Evolutionary conservation across 106 monocot species (phyloP), one percentile per base, ranked within the genome.

Genomic region (Apostasia ramifera): DNA sequence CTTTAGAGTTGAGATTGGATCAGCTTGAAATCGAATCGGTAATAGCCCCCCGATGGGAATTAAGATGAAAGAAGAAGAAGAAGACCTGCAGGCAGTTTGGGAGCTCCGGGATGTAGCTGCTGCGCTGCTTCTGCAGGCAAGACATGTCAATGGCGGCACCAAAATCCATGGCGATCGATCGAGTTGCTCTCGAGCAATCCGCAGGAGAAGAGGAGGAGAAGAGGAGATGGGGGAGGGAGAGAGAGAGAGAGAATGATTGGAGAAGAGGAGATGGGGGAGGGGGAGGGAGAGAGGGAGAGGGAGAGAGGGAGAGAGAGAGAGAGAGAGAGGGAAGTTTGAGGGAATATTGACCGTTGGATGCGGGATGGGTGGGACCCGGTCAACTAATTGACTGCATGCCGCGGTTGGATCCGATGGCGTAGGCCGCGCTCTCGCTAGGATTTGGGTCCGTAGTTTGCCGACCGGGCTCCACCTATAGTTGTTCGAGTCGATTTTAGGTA

Each of bases 21-120:
- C 26, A 26, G 26, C 26, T 26, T 26, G 26, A 26, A 26, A 26
- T 26, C 26, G 26, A 26, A 26, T 26, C 26, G 26, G 26, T 26
- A 0, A 0, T 26, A 26, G 26, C 26, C 26, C 26, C 26, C 26
- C 26, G 26, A 26, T 26, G 26, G 0, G 26, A 7, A 26, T 2
- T 10, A 7, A 8, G 26, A 48, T 10, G n/a, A 43, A 43, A 60
- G 44, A 61, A 4, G 55, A 40, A 55, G n/a, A 53, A 44, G 14
- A 26, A 40, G 38, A 82, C 82, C 73, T 78, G 77, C 37, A 82
- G 73, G 49, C 70, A 82, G 40, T 70, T 73, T 7, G 82, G 82
- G 14, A 82, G 82, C 53, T 78, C 54, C 1, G 82, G 82, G 1
- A 38, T 1, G 61, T 78, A 78, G 44, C 65, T 68, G 74, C 70